Evolutionary conservation across 768 basidiomycete species (phyloP), one percentile per base, ranked within the genome.

Genomic region (Agaricus sinodeliciosus): DNA sequence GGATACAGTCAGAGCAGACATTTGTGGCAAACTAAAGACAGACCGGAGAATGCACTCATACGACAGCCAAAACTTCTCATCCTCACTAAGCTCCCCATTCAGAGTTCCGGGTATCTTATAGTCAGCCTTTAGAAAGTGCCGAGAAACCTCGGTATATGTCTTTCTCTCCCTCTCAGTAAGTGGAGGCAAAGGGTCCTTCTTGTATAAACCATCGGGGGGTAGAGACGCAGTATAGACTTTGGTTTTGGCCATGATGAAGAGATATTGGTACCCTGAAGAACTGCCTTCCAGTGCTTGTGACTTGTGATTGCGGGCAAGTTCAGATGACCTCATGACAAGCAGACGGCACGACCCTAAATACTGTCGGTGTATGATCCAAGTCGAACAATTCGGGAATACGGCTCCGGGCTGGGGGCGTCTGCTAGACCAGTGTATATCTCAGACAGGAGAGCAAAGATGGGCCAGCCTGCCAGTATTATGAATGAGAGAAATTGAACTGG

Each of bases 51-150:
- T 64, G 63, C 85, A 87, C 55, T 89, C 87, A 59, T 76, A 74
- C 0, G 83, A 83, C 69, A 90, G 70, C 85, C 86, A 90, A 64
- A 85, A 85, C 66, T 77, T 78, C 60, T 90, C 87, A 27, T 71
- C 75, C 31, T 86, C 85, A 31, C 51, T 69, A 44, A 88, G 66
- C 48, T 65, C 31, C 69, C 69, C 11, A 71, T 70, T 36, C 64
- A 60, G 39, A 6, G 68, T 59, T 16, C 63, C 72, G 3, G 83
- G 78, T n/a, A 85, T 59, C 7, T 57, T 66, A 62, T 84, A 85
- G 2, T 68, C 69, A 0, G 71, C 59, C 15, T 64, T 61, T n/a
- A 72, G 54, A 58, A 87, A 85, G 62, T 86, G 77, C 16, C 65
- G 65, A 28, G 82, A 68, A 15, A 88, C 79, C 43, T 67, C 66